Percentiles rank a stretch among this genome's conserved stretches.
Evolutionary conservation across 1,284 basidiomycete species (phyloP).

Genomic region (Nidula niveotomentosa): DNA sequence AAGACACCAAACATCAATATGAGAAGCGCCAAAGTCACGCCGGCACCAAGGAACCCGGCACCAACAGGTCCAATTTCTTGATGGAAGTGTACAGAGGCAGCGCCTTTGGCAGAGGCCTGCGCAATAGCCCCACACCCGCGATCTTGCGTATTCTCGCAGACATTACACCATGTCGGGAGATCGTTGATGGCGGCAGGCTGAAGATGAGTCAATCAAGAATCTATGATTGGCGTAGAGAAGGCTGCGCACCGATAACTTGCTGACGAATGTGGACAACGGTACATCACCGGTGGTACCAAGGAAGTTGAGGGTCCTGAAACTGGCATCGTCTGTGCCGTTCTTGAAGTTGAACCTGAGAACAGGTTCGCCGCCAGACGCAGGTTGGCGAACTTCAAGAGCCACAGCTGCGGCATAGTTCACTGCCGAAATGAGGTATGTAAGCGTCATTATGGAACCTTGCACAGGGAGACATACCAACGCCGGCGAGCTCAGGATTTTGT

Average conservation of each 20-base stretch:
- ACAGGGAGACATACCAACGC: conserved; percentile 51
- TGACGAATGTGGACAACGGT: conserved; percentile 54
- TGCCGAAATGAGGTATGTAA: conserved; percentile 17
- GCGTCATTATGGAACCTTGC: conserved; percentile 4
- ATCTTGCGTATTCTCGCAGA: conserved; percentile 53
- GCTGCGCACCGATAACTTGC: conserved; percentile 43
- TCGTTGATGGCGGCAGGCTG: conserved; percentile 52
- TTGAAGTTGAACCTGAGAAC: conserved; percentile 77
- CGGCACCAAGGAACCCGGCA: conserved; percentile 67
- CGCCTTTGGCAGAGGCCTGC: conserved; percentile 31
- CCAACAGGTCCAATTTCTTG: conserved; percentile 52
- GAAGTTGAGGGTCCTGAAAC: conserved; percentile 61
- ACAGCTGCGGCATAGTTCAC: conserved; percentile 76
- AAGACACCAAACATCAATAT: conserved; percentile 37
- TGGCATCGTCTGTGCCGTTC: conserved; percentile 63
- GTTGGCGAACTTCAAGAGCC: conserved; percentile 68
- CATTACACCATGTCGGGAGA: conserved; percentile 57
- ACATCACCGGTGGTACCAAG: conserved; percentile 60
- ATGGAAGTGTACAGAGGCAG: conserved; percentile 18
- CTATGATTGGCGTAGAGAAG: not conserved
- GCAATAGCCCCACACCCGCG: conserved; percentile 56
- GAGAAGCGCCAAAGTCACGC: conserved; percentile 48
- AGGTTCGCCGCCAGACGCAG: conserved; percentile 43
- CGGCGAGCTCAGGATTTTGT: conserved; percentile 52
- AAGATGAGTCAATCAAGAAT: not conserved